Percentiles rank a stretch among this genome's conserved stretches.
Evolutionary conservation across 2,329 filamentous ascomycete species (phyloP).

Genomic region (Ambrosiella xylebori): DNA sequence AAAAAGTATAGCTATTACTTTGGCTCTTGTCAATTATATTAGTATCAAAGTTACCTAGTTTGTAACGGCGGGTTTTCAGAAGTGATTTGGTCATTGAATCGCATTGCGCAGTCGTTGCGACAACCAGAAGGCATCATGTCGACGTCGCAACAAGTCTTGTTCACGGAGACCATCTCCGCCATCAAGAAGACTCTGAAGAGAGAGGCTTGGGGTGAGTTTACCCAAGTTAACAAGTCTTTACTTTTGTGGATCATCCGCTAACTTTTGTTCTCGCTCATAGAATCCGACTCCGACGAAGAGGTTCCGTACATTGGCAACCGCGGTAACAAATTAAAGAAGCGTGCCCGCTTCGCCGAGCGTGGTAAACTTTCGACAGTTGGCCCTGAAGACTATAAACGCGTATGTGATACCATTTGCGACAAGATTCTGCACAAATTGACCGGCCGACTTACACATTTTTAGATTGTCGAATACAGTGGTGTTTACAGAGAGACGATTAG

Average conservation of each 20-base stretch:
- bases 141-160: constrained; percentile 40
- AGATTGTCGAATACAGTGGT: constrained; percentile 59
- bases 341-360: constrained; percentile 51
- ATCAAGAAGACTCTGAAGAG: constrained; percentile 53
- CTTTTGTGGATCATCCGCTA: not conserved
- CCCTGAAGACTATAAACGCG: constrained; percentile 55
- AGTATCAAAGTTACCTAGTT: no score
- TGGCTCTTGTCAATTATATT: no score
- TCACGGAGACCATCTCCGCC: constrained; percentile 48
- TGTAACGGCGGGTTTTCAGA: not conserved
- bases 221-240: not conserved
- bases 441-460: constrained; percentile 12
- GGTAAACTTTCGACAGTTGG: constrained; percentile 52
- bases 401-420: constrained; percentile 18
- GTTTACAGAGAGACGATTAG: constrained; percentile 56
- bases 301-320: constrained; percentile 55
- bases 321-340: constrained; percentile 63
- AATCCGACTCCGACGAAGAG: constrained; percentile 60
- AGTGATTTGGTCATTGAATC: not conserved
- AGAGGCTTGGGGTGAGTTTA: constrained; percentile 38
- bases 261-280: constrained; percentile 26
- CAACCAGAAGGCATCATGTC: constrained; percentile 16
- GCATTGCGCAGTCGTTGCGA: not conserved
- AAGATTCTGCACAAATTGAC: not conserved
- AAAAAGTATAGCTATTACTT: no score